These are phyloP conservation scores for Pittosporum tobira DNA, from an alignment of 129 eudicot species.

Conservation along the genomic window DNA sequence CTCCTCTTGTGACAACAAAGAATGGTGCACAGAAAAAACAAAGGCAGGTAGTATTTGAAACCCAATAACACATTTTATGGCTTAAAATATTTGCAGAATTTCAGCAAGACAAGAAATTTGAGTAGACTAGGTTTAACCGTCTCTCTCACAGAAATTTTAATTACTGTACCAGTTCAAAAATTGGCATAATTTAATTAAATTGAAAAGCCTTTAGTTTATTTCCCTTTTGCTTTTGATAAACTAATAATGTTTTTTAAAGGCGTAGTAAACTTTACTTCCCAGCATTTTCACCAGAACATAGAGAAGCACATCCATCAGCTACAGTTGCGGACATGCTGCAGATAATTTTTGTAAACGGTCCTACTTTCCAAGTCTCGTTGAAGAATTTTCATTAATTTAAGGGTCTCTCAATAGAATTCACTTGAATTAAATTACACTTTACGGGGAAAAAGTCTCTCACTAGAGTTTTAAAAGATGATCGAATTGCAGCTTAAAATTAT, in stretches of 20 bases:
- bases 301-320: no score
- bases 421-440: no score
- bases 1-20: neutral
- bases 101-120: neutral
- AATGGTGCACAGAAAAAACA: neutral
- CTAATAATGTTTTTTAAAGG: neutral
- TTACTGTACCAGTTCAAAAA: neutral
- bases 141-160: neutral
- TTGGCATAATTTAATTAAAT: neutral
- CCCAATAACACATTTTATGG: neutral
- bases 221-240: neutral
- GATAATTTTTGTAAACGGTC: no score
- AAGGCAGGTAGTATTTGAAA: neutral
- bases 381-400: no score
- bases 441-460: no score
- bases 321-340: no score
- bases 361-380: no score
- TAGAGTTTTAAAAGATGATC: no score
- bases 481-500: no score
- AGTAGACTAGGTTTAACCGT: neutral
- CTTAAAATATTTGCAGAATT: neutral
- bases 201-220: neutral
- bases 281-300: neutral
- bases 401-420: no score
- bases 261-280: no score